Base-by-base conservation (phyloP, 2,329 filamentous ascomycete species). In the Bisporella sp. region DNA sequence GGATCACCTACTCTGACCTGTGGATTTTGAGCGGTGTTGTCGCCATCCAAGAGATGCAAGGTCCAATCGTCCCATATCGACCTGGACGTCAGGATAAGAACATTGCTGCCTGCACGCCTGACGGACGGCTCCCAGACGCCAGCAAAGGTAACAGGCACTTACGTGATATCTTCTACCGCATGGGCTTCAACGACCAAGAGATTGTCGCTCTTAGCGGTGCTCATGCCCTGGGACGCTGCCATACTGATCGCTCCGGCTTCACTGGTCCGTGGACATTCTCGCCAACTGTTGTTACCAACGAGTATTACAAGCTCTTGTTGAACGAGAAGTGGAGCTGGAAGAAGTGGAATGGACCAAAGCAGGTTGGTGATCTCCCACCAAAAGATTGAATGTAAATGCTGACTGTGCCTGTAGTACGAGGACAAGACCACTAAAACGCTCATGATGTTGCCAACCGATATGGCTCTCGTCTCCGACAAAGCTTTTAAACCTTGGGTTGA, bases 361-460 rank as follows among this genome's bases (percentile, higher is more conserved):
- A 82, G 70, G 73, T 73, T 64, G 60, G 69, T 55, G 31, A 6
- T 41, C 5, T 30, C 21, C 6, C 32, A 41, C 30, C 28, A 9
- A 30, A 43, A 6, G 4, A 5, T 30, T 40, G 35, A 7, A 43
- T 11, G 40, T 2, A 33, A 30, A 7, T 45, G 40, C 47, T 53
- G 44, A 54, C 40, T 42, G 44, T 12, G 31, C 21, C 9, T 61
- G 56, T 52, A 95, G 79, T 92, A 85, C 68, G 84, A 95, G 73
- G 91, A 97, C 73, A 87, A 87, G 74, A 81, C 76, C 65, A 89
- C 85, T 64, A 91, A 95, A 80, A 78, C 78, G 41, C 74, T 97
- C 62, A 97, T 99, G 93, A 97, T 99, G 92, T 76, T 99, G 69
- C 93, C 93, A 48, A 87, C 89, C 58, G 92, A 99, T 66, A 83